Evolutionary conservation across 176 grass and related monocot genomes (phyloP).

Genomic region (Oryza rufipogon): DNA sequence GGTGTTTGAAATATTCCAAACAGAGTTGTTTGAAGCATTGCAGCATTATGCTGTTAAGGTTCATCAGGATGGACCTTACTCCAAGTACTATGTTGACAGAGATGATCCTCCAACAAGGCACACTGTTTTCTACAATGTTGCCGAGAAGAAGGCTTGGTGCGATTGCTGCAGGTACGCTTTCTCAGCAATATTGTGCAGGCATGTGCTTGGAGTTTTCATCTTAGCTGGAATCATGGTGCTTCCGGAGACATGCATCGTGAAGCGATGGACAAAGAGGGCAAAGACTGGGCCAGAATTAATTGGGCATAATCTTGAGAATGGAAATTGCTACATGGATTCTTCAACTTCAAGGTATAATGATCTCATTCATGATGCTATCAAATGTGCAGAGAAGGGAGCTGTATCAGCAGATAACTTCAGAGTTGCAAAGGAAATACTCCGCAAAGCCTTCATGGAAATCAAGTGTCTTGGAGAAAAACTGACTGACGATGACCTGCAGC

Average conservation of each 20-base stretch:
- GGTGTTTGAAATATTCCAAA: constrained; percentile 78
- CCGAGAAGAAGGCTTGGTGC: constrained; percentile 87
- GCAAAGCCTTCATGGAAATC: constrained; percentile 79
- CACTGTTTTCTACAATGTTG: constrained; percentile 58
- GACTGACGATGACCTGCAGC: constrained; percentile 21
- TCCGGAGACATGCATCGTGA: constrained; percentile 73
- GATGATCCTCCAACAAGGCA: constrained; percentile 56
- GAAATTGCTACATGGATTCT: constrained; percentile 48
- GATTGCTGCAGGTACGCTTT: constrained; percentile 75
- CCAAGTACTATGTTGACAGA: constrained; percentile 77
- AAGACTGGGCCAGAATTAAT: constrained; percentile 59
- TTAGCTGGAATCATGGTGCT: constrained; percentile 57
- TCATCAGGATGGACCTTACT: constrained; percentile 71
- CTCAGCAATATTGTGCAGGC: constrained; percentile 81
- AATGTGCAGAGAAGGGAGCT: constrained; percentile 79
- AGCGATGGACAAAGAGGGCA: constrained; percentile 82
- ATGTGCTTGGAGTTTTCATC: constrained; percentile 73
- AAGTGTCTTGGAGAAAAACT: constrained; percentile 56
- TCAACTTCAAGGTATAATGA: constrained; percentile 65
- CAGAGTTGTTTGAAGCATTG: constrained; percentile 73
- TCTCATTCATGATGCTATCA: constrained; percentile 71
- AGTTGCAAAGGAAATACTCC: constrained; percentile 63
- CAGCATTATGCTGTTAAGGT: constrained; percentile 74
- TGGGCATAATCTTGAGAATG: constrained; percentile 47
- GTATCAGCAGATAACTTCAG: constrained; percentile 63